Conservation (phyloP, 2,329 filamentous ascomycete genomes). For the Aspergillus vadensis region DNA sequence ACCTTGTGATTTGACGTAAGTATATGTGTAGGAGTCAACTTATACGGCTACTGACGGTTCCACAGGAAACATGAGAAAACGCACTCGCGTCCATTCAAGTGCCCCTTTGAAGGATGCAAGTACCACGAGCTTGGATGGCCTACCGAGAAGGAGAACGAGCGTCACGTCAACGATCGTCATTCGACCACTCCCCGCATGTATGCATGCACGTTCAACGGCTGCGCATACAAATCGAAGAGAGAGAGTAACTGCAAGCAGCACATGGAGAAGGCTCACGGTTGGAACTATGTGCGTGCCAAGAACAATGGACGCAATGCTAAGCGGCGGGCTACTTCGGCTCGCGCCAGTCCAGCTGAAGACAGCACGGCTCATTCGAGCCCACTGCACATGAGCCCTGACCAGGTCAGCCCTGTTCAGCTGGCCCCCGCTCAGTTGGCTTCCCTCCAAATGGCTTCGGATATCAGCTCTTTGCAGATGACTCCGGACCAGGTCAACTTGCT, state of each 20-base stretch:
- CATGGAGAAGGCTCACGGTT: conserved; percentile 95
- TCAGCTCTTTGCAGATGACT: conserved; percentile 1
- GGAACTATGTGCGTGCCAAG: conserved; percentile 89
- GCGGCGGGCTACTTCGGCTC: conserved; percentile 8
- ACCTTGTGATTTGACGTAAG: conserved; percentile 83
- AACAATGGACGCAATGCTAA: conserved; percentile 68
- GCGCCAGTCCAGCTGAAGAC: conserved; percentile 9
- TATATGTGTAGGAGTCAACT: conserved; percentile 7
- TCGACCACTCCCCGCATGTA: conserved; percentile 76
- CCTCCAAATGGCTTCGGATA: neutral
- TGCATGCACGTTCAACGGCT: conserved; percentile 79
- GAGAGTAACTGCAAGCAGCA: conserved; percentile 98
- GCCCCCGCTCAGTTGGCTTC: conserved; percentile 4
- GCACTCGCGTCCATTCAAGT: conserved; percentile 95
- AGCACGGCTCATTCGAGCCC: neutral
- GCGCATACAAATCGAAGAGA: conserved; percentile 91
- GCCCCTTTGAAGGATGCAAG: conserved; percentile 77
- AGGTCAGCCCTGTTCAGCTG: neutral
- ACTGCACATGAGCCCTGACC: neutral
- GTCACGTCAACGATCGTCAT: conserved; percentile 96
- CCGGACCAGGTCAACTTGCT: conserved; percentile 1
- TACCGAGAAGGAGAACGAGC: conserved; percentile 95
- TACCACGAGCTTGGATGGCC: conserved; percentile 91
- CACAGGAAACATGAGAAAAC: conserved; percentile 89
- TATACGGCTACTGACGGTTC: conserved; percentile 11